These are phyloP conservation scores for Pyrenochaeta sp. DNA, from an alignment of 2,329 filamentous ascomycete species.

Conservation along the genomic window DNA sequence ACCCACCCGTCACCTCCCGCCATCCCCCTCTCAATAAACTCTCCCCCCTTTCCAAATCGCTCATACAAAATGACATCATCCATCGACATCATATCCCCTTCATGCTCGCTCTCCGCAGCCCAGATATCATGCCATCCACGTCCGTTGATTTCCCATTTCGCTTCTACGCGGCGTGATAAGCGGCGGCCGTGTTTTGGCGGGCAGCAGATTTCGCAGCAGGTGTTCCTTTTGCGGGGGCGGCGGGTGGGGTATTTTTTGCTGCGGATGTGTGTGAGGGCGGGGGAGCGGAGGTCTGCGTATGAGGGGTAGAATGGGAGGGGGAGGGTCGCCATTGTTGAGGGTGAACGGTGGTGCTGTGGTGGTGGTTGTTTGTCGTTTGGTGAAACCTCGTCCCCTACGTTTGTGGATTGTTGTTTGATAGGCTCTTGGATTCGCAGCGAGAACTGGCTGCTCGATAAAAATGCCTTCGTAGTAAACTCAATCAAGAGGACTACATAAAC, in stretches of 20 bases:
- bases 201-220: background rate
- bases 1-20: too few relatives aligned
- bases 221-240: background rate
- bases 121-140: background rate
- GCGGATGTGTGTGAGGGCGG: slow-evolving; percentile 7
- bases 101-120: background rate
- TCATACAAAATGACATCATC: slow-evolving; percentile 6
- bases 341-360: background rate
- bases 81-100: slow-evolving; percentile 1
- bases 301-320: slow-evolving; percentile 3
- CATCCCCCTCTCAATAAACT: too few relatives aligned
- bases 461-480: background rate
- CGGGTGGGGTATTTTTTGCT: background rate
- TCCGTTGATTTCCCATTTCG: background rate
- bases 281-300: slow-evolving; percentile 17
- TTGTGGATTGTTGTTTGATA: too few relatives aligned
- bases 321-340: background rate
- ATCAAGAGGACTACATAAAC: slow-evolving; percentile 1
- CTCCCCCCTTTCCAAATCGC: slow-evolving; percentile 2
- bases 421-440: too few relatives aligned
- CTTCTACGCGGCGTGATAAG: background rate
- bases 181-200: background rate
- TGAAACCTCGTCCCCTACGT: too few relatives aligned
- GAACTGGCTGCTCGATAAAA: background rate
- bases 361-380: too few relatives aligned